Conservation (phyloP, 2,329 filamentous ascomycete genomes). For the Ceratocystiopsis brevicomis region DNA sequence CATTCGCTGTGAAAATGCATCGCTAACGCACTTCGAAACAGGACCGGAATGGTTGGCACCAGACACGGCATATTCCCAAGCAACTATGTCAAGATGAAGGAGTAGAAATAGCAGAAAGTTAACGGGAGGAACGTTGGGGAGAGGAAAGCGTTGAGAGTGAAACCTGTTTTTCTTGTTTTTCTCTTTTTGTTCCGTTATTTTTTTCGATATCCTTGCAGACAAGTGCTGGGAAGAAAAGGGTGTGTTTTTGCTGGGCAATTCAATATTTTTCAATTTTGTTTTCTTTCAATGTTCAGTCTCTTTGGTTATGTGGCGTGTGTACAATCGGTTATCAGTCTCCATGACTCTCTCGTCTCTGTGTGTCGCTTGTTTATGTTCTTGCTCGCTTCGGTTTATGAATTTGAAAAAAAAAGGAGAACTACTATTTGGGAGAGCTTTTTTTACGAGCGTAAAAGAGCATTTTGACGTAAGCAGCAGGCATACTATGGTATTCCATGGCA, state of each 20-base stretch:
- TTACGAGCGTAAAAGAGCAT: too few relatives aligned
- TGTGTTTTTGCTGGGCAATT: not conserved
- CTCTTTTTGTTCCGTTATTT: not conserved
- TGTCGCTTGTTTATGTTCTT: not conserved
- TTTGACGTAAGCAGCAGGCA: too few relatives aligned
- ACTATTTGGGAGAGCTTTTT: too few relatives aligned
- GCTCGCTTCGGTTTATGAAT: not conserved
- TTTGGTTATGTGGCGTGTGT: too few relatives aligned
- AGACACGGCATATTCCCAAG: conserved; percentile 87
- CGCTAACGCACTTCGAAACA: conserved; percentile 14
- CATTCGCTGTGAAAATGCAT: too few relatives aligned
- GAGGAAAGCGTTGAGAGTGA: too few relatives aligned
- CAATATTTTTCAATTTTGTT: not conserved
- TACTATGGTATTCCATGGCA: too few relatives aligned
- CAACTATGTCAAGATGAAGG: conserved; percentile 51
- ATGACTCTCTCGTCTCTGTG: not conserved
- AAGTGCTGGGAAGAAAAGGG: not conserved
- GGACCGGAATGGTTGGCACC: conserved; percentile 75
- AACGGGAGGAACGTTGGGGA: not conserved
- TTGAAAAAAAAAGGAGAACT: not conserved
- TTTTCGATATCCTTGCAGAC: not conserved
- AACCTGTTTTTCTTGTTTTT: too few relatives aligned
- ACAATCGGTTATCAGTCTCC: too few relatives aligned
- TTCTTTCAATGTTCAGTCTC: not conserved
- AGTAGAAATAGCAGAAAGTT: conserved; percentile 15